These are phyloP conservation scores for Phtheirospermum japonicum DNA, from an alignment of 257 asterid genomes.

Conservation along the genomic window DNA sequence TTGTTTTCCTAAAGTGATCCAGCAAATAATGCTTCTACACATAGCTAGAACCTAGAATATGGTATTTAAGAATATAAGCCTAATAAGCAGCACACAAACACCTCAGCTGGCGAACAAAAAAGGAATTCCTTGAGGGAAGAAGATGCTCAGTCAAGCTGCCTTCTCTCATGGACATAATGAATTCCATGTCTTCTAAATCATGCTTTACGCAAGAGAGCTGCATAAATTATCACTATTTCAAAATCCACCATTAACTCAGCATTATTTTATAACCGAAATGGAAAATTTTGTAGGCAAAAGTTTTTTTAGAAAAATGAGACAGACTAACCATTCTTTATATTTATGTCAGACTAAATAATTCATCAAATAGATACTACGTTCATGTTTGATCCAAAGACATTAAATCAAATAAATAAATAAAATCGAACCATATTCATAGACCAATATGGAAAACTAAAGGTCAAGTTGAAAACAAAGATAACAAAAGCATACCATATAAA, in stretches of 20 bases:
- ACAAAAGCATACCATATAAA: conserved; percentile 72
- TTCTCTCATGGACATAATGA: conserved; percentile 82
- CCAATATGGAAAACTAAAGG: not conserved
- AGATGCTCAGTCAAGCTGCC: conserved; percentile 91
- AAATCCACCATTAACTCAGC: conserved; percentile 17
- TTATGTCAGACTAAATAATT: not conserved
- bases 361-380: not conserved
- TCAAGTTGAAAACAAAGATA: conserved; percentile 28
- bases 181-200: conserved; percentile 96
- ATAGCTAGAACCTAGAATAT: not conserved
- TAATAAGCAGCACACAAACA: conserved; percentile 25
- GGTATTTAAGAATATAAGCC: not conserved
- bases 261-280: conserved; percentile 3
- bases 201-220: conserved; percentile 81
- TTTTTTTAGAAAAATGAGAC: not conserved
- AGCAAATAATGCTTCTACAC: conserved; percentile 8
- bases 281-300: not conserved
- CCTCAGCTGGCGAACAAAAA: conserved; percentile 88
- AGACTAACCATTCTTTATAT: not conserved
- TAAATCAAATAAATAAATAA: not conserved
- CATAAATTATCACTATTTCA: conserved; percentile 22
- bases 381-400: not conserved
- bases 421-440: too few species aligned
- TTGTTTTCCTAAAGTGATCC: not conserved
- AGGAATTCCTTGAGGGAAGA: conserved; percentile 82